A percentile compares a stretch with the other conserved stretches of the same genome.
Evolutionary conservation across 768 basidiomycete genomes (phyloP).

Genomic region (Leccinum olivaceopallidum): DNA sequence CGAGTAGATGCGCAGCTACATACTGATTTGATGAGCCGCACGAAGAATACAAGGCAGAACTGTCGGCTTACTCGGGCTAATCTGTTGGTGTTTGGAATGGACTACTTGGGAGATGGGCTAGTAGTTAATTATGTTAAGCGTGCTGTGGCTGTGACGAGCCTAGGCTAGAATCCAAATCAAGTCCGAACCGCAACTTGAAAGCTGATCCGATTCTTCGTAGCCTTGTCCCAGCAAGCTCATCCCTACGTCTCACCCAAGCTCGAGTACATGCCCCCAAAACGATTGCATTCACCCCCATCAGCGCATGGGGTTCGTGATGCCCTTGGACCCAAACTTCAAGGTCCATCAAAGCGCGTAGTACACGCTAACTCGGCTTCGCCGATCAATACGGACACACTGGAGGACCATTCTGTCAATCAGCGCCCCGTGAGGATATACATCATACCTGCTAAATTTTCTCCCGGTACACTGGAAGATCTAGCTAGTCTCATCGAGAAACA

Average conservation of each 20-base stretch:
- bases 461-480: constrained; percentile 25
- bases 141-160: constrained; percentile 10
- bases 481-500: constrained; percentile 25
- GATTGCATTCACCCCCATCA: constrained; percentile 8
- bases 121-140: no score
- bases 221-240: background rate
- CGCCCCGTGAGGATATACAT: constrained; percentile 28
- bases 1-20: background rate
- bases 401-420: constrained; percentile 5
- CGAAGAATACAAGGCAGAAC: no score
- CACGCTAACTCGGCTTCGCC: constrained; percentile 6
- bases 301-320: background rate
- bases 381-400: background rate
- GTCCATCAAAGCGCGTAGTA: constrained; percentile 14
- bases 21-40: background rate
- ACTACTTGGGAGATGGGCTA: no score
- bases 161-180: no score
- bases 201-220: background rate
- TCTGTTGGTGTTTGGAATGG: no score
- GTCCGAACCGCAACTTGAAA: background rate
- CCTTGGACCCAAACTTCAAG: background rate
- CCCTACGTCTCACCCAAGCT: background rate
- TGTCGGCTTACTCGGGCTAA: background rate
- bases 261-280: constrained; percentile 16
- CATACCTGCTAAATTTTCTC: constrained; percentile 34